These are phyloP conservation scores for Syncephalastrum racemosum DNA, from an alignment of 371 early-diverging fungal genomes.

Conservation along the genomic window DNA sequence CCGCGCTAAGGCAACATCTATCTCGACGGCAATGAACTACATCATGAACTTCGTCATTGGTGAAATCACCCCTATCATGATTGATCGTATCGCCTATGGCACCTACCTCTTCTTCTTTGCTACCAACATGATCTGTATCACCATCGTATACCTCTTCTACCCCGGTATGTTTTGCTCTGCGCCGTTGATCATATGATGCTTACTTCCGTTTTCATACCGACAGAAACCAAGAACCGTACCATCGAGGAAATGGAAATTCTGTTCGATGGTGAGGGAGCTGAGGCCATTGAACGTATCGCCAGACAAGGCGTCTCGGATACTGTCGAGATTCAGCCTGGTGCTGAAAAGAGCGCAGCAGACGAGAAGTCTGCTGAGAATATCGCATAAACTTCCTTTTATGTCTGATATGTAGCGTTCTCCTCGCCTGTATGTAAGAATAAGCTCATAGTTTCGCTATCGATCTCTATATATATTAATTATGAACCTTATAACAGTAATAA, in stretches of 20 bases:
- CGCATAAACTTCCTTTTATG: too few species aligned
- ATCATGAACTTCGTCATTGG: constrained; percentile 38
- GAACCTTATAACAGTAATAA: too few species aligned
- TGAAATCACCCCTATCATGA: constrained; percentile 24
- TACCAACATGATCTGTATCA: constrained; percentile 25
- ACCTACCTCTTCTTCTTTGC: constrained; percentile 46
- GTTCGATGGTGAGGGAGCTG: constrained; percentile 23
- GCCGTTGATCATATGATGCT: background rate
- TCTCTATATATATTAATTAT: too few species aligned
- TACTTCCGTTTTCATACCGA: background rate
- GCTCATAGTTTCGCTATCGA: too few species aligned
- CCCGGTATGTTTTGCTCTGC: constrained; percentile 14
- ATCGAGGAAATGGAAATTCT: constrained; percentile 25
- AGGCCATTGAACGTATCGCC: constrained; percentile 12
- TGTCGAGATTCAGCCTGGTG: too few species aligned
- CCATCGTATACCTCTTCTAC: constrained; percentile 31
- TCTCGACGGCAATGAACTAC: constrained; percentile 56
- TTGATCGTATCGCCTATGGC: constrained; percentile 26
- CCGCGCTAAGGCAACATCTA: too few species aligned
- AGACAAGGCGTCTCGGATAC: too few species aligned
- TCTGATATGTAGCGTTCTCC: too few species aligned
- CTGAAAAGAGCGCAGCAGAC: too few species aligned
- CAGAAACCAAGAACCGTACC: constrained; percentile 9
- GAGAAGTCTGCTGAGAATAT: too few species aligned
- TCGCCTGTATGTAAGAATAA: too few species aligned